Conservation (phyloP, 139 green algal species). For the Asterochloris erici region DNA sequence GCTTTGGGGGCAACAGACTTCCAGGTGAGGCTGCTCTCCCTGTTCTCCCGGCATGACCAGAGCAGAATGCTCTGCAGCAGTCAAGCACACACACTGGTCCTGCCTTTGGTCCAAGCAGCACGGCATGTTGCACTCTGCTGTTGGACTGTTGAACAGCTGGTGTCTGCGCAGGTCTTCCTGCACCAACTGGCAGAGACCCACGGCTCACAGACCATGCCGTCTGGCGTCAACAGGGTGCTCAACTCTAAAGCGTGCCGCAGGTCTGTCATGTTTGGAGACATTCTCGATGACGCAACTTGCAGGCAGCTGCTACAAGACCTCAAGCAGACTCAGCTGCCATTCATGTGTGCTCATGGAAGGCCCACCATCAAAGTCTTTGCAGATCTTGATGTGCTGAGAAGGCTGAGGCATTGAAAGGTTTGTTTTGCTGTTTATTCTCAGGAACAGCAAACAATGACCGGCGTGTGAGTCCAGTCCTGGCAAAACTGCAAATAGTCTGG, state of each 20-base stretch:
- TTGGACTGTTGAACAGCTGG: neutral
- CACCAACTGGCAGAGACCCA: conserved; percentile 50
- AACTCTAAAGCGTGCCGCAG: conserved; percentile 69
- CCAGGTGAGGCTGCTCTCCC: neutral
- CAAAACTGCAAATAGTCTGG: too few relatives aligned
- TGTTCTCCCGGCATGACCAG: too few relatives aligned
- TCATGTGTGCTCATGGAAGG: conserved; percentile 78
- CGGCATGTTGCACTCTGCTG: neutral
- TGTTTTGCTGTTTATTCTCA: too few relatives aligned
- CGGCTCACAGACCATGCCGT: conserved; percentile 26
- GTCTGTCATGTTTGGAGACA: conserved; percentile 85
- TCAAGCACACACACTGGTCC: neutral
- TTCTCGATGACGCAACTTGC: conserved; percentile 43
- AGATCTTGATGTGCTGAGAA: conserved; percentile 33
- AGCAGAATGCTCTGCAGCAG: neutral
- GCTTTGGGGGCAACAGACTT: conserved; percentile 48
- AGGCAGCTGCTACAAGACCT: conserved; percentile 49
- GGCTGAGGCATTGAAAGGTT: neutral
- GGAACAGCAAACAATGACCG: too few relatives aligned
- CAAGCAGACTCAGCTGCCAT: conserved; percentile 47
- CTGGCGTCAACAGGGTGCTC: conserved; percentile 49
- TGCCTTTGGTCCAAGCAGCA: neutral
- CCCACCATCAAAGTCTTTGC: conserved; percentile 55
- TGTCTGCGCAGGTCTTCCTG: conserved; percentile 46
- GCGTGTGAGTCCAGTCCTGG: too few relatives aligned